Evolutionary conservation across 192 early-diverging fungal species (phyloP).

Genomic region (Backusella psychrophila): DNA sequence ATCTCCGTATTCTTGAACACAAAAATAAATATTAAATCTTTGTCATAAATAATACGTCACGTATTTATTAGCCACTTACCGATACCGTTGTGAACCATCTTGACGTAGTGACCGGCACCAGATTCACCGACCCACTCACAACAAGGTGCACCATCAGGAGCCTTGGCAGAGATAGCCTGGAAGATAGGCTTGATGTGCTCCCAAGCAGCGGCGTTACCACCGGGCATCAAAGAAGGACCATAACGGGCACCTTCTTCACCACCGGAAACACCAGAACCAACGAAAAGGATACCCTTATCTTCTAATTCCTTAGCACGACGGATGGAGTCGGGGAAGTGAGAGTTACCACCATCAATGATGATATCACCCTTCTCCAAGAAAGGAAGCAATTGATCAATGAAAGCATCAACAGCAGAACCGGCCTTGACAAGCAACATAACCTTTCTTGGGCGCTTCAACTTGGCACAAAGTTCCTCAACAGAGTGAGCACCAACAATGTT

Average conservation of each 20-base stretch:
- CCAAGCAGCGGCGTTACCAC: constrained; percentile 93
- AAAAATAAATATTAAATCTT: constrained; percentile 7
- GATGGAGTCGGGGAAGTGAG: constrained; percentile 96
- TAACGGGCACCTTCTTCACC: constrained; percentile 98
- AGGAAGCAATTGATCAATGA: constrained; percentile 88
- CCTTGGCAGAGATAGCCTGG: constrained; percentile 93
- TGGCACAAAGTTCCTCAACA: constrained; percentile 90
- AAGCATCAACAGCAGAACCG: constrained; percentile 90
- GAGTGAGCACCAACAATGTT: constrained; percentile 93
- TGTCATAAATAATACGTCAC: not conserved
- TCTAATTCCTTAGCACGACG: constrained; percentile 88
- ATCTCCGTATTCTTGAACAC: constrained; percentile 82
- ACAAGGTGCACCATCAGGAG: constrained; percentile 84
- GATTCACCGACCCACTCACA: constrained; percentile 99
- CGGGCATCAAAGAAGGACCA: constrained; percentile 97
- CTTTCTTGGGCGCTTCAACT: constrained; percentile 95
- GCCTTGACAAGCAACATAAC: constrained; percentile 99
- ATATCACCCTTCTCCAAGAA: constrained; percentile 90
- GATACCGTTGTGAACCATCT: constrained; percentile 99
- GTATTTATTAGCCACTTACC: constrained; percentile 35
- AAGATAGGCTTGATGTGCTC: constrained; percentile 93
- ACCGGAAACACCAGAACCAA: constrained; percentile 97
- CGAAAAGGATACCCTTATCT: constrained; percentile 89
- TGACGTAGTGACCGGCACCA: constrained; percentile 98
- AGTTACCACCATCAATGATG: constrained; percentile 99